Evolutionary conservation across 352 stramenopile genomes (phyloP).

Genomic region (Blastocystis sp.): DNA sequence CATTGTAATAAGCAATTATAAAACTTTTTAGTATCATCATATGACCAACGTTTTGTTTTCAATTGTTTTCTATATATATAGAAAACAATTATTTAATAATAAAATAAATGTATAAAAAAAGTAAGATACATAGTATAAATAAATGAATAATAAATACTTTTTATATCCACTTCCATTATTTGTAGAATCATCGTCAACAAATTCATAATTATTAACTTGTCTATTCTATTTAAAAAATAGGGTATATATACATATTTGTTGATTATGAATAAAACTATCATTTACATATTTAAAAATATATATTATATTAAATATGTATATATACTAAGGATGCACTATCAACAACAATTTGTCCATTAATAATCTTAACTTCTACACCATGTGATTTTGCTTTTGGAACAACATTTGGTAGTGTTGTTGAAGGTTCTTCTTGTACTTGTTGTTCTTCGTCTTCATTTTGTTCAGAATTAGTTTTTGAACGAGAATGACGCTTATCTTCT

Average conservation of each 20-base stretch:
- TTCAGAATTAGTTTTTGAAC: no score
- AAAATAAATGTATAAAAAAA: no score
- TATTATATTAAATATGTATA: neutral
- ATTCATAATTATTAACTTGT: conserved; percentile 27
- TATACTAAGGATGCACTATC: conserved; percentile 24
- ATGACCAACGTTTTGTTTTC: conserved; percentile 35
- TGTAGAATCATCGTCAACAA: conserved; percentile 22
- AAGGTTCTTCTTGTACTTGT: no score
- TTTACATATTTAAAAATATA: no score
- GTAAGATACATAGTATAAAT: no score
- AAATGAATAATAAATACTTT: neutral
- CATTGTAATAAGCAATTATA: conserved; percentile 32
- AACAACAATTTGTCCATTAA: conserved; percentile 34
- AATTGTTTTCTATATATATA: neutral
- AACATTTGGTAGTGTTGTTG: no score
- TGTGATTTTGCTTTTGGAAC: neutral
- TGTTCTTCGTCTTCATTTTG: no score
- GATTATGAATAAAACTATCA: no score
- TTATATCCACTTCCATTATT: neutral
- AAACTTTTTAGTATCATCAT: conserved; percentile 26
- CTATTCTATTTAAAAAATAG: conserved; percentile 13
- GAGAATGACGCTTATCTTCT: no score
- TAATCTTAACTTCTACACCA: conserved; percentile 12
- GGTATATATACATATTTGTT: no score
- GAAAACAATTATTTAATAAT: neutral